Evolutionary conservation across 768 basidiomycete species (phyloP).

Genomic region (Fomitopsis pulvina): DNA sequence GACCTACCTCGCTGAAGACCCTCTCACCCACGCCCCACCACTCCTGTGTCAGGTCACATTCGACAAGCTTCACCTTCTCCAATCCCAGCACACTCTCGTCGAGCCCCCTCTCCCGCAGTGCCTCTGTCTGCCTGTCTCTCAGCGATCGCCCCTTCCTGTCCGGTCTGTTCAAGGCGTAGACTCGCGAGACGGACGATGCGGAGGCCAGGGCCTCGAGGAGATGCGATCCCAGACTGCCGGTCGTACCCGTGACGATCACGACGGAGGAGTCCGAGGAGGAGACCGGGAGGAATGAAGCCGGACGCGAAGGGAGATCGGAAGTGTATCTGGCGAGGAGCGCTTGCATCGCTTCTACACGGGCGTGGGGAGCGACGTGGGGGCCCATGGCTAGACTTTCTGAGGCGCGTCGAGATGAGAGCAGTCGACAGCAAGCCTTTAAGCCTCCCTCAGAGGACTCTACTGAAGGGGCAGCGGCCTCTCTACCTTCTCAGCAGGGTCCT

Average conservation of each 20-base stretch:
- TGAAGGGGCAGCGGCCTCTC: no score
- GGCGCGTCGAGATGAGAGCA: no score
- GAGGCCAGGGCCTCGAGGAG: slow-evolving; percentile 19
- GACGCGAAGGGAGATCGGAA: slow-evolving; percentile 7
- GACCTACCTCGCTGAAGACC: slow-evolving; percentile 12
- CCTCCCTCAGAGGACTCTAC: no score
- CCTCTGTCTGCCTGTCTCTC: slow-evolving; percentile 8
- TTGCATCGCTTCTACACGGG: slow-evolving; percentile 22
- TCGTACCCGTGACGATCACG: slow-evolving; percentile 28
- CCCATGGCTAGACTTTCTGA: no score
- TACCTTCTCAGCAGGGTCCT: no score
- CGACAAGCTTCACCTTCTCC: slow-evolving; percentile 11
- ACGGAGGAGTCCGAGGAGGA: slow-evolving; percentile 4
- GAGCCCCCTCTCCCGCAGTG: slow-evolving; percentile 14
- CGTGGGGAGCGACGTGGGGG: no score
- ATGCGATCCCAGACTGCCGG: slow-evolving; percentile 25
- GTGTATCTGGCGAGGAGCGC: slow-evolving; percentile 36
- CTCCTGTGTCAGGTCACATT: slow-evolving; percentile 14
- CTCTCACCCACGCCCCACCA: slow-evolving; percentile 11
- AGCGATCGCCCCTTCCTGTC: slow-evolving; percentile 6
- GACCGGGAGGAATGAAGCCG: background rate
- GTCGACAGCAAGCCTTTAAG: no score
- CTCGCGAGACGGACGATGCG: slow-evolving; percentile 10
- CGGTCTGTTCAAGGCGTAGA: slow-evolving; percentile 22
- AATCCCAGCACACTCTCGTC: slow-evolving; percentile 10